Evolutionary conservation across 805 yeast genomes (phyloP).

Genomic region (Yamadazyma paraphyllophila): DNA sequence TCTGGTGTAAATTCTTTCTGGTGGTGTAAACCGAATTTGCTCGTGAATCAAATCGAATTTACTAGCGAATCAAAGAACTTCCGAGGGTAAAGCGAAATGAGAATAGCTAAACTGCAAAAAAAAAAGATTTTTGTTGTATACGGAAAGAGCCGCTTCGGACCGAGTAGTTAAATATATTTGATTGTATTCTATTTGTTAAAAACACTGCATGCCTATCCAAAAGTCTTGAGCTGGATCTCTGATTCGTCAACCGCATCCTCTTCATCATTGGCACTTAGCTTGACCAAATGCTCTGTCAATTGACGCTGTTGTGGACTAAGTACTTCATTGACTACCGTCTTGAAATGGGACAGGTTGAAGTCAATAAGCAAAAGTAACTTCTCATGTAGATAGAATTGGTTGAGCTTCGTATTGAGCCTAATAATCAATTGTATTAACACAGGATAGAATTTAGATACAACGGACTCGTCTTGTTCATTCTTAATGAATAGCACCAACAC

Average conservation of each 20-base stretch:
- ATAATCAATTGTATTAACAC: constrained; percentile 40
- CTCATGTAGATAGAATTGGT: constrained; percentile 39
- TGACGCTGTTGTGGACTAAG: constrained; percentile 42
- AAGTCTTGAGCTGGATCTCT: constrained; percentile 22
- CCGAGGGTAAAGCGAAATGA: no score
- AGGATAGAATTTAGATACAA: constrained; percentile 27
- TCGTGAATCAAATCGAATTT: no score
- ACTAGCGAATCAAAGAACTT: no score
- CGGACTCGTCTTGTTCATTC: constrained; percentile 22
- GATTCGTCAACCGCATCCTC: constrained; percentile 17
- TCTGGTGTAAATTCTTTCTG: no score
- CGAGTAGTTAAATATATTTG: no score
- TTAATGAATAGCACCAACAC: constrained; percentile 47
- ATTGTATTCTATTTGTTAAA: no score
- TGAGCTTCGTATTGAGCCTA: constrained; percentile 19
- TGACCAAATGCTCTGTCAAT: constrained; percentile 44
- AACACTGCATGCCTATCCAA: constrained; percentile 13
- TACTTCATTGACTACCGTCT: constrained; percentile 38
- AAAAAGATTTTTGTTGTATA: no score
- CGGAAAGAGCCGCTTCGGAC: no score
- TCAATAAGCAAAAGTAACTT: constrained; percentile 48
- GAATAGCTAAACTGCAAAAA: no score
- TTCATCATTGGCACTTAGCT: constrained; percentile 15
- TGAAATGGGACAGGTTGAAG: constrained; percentile 47
- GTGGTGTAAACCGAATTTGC: no score